Conservation (phyloP, 495 filamentous ascomycete species). For the Lepraria neglecta region DNA sequence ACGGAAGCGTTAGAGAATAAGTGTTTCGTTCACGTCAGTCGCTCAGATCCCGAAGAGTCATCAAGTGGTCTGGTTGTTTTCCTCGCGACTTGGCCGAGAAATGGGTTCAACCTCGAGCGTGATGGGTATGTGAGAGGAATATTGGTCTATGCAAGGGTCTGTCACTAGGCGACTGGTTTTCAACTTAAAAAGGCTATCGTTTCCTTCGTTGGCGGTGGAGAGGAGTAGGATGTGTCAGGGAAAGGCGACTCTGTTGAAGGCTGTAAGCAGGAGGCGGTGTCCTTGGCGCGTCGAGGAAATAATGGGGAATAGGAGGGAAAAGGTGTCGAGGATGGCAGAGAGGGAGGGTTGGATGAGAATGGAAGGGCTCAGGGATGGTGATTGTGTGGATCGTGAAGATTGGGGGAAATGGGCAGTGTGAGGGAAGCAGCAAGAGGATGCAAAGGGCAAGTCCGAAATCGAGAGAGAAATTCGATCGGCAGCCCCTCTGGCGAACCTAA, state of each 20-base stretch:
- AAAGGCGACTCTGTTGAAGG: neutral
- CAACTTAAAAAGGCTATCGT: neutral
- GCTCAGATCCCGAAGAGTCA: neutral
- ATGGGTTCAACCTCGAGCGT: neutral
- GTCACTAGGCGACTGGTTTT: conserved; percentile 8
- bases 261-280: conserved; percentile 10
- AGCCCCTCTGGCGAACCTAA: conserved; percentile 12
- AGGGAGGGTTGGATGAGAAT: neutral
- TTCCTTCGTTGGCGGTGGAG: neutral
- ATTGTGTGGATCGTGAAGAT: conserved; percentile 2
- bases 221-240: neutral
- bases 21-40: conserved; percentile 6
- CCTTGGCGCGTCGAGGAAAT: conserved; percentile 6
- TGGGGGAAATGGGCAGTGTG: conserved; percentile 4
- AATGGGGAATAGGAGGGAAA: neutral
- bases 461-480: conserved; percentile 20
- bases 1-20: neutral
- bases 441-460: conserved; percentile 11
- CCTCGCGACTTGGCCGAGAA: neutral
- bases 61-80: conserved; percentile 2
- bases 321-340: neutral
- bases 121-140: conserved; percentile 4
- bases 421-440: conserved; percentile 11
- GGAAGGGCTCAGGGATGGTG: neutral
- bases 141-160: neutral